These are phyloP conservation scores for Pachysandra terminalis DNA, from an alignment of 164 flowering plant genomes.

Conservation along the genomic window DNA sequence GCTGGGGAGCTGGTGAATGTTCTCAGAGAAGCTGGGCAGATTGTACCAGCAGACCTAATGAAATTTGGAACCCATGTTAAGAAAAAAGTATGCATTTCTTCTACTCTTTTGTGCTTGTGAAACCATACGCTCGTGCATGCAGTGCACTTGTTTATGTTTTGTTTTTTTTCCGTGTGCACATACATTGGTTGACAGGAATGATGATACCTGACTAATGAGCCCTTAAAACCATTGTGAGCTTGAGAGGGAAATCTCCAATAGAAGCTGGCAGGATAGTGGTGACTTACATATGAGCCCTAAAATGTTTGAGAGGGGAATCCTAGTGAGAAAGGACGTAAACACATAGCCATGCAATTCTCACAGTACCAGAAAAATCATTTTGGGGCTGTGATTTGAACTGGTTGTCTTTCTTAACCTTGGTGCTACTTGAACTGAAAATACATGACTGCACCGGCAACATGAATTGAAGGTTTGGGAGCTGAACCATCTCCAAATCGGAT, in stretches of 20 bases:
- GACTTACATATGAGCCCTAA: no score
- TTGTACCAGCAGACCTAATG: slow-evolving; percentile 63
- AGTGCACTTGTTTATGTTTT: neutral
- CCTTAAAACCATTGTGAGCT: neutral
- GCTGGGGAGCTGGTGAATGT: slow-evolving; percentile 97
- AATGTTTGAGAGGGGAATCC: no score
- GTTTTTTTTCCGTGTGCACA: neutral
- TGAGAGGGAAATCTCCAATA: neutral
- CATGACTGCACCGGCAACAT: no score
- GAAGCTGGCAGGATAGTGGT: neutral
- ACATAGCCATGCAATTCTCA: no score
- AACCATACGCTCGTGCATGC: neutral
- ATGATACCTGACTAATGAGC: neutral
- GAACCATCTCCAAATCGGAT: no score
- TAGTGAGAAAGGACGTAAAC: no score
- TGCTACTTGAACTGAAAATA: no score
- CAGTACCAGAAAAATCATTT: no score
- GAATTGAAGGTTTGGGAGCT: no score
- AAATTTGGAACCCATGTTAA: slow-evolving; percentile 96
- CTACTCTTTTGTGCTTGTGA: neutral
- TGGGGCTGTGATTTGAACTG: no score
- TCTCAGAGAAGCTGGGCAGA: slow-evolving; percentile 88
- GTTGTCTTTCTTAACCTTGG: no score
- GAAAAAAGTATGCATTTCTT: slow-evolving; percentile 66
- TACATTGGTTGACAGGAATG: neutral